Percentiles rank a stretch among this genome's conserved stretches.
phyloP scores from a whole-genome alignment of 805 yeast genomes.

The Ogataea dorogensis region DNA sequence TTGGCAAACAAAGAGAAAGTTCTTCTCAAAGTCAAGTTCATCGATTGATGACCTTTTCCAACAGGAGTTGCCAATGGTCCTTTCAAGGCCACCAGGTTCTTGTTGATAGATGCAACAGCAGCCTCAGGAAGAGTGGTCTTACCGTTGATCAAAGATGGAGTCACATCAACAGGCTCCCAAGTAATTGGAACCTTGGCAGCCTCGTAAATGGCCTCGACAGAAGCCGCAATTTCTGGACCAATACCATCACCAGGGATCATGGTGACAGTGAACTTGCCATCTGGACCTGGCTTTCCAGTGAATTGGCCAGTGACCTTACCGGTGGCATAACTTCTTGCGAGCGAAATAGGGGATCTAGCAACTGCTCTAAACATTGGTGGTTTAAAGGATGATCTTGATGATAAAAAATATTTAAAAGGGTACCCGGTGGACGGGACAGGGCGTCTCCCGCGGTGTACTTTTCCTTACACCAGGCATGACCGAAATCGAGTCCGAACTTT shows the following conservation, averaged over 20 bases:
- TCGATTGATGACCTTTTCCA: constrained; percentile 97
- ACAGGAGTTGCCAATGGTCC: constrained; percentile 99
- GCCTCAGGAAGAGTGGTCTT: constrained; percentile 89
- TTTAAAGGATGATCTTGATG: constrained; percentile 5
- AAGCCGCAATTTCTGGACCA: constrained; percentile 91
- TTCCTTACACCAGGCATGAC: constrained; percentile 7
- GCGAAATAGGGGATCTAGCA: constrained; percentile 17
- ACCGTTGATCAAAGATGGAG: constrained; percentile 89
- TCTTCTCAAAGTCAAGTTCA: constrained; percentile 96
- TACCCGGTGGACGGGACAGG: constrained; percentile 1
- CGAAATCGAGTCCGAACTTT: constrained; percentile 24
- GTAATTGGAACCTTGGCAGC: constrained; percentile 96
- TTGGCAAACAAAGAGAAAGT: constrained; percentile 95
- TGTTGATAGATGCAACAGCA: constrained; percentile 90
- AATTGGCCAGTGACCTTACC: constrained; percentile 59
- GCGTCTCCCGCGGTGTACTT: not conserved
- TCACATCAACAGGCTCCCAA: constrained; percentile 96
- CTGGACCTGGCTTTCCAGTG: constrained; percentile 60
- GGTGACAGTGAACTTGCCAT: constrained; percentile 91
- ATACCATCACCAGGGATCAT: constrained; percentile 99
- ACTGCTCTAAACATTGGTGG: constrained; percentile 10
- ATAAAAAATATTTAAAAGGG: not conserved
- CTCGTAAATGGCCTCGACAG: constrained; percentile 87
- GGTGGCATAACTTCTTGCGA: constrained; percentile 34
- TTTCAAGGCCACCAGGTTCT: constrained; percentile 91